Base-by-base conservation (phyloP, 306 rosid genomes). In the Castanea crenata region DNA sequence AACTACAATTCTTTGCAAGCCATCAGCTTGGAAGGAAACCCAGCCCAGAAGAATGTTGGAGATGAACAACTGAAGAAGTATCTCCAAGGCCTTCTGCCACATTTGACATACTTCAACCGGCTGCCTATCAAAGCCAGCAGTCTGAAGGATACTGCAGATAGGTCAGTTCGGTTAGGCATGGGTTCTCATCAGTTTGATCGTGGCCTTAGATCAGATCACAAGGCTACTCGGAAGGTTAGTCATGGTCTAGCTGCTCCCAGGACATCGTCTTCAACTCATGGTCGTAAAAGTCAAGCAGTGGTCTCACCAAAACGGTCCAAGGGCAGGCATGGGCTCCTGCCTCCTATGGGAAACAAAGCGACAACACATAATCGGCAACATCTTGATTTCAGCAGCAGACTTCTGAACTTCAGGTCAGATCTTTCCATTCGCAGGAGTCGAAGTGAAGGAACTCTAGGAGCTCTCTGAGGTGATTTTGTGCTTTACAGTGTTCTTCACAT, bases 41-140 rank as follows among this genome's bases (percentile, higher is more conserved):
- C 98, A 0, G 90, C 92, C 46, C 99, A 93, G 83, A 95, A 91
- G 85, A 95, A 95, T 63, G 99, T 95, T 31, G 99, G 98, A 27
- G 97, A 95, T 73, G 99, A 95, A 70, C 98, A 93, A 67, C 85
- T 95, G 79, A 95, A 90, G 90, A 95, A 96, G 55, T 79, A 87
- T 82, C 90, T 93, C 76, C 98, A 91, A 73, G 88, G 94, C 74
- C 98, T 93, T 84, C 98, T 96, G 76, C 98, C 99, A 75, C 90
- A 93, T 79, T 86, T 95, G 83, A 91, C 82, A 78, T 92, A 89
- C 91, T 90, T 81, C 83, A 95, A 95, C 76, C 67, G 98, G 70
- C 93, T 88, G 73, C 75, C 91, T 56, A 79, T 85, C 9, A 93
- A 91, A 84, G 78, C 81, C 7, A 82, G 88, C 85, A 19, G 78